Base-by-base conservation (phyloP, 2,329 filamentous ascomycete genomes). In the Claviceps pazoutovae region DNA sequence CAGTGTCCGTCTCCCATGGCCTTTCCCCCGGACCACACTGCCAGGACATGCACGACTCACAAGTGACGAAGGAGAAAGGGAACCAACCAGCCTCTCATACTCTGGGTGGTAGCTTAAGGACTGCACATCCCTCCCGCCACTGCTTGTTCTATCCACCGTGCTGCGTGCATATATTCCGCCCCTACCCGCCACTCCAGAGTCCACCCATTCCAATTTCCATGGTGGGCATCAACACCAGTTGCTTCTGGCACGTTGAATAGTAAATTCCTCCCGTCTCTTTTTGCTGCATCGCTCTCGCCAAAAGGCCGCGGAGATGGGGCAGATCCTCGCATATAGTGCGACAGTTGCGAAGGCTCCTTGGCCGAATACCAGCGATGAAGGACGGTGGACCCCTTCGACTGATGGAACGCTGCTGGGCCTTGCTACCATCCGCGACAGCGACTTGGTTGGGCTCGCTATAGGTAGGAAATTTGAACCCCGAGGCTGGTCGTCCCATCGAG, bases 181-280 rank as follows among this genome's bases (percentile, higher is more conserved):
- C 19, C 19, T 19, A 19, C 70, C 62, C 75, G 79, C 76, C 80
- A 84, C 59, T 84, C 81, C 6, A 19, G 19, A 19, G 19, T 19
- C 19, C 19, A 84, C 64, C 80, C 80, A 84, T 58, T 80, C 72
- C 0, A 74, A 19, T 19, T 19, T 19, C 19, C 19, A 19, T 68
- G 3, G 72, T 64, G 2, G 79, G 75, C 17, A 76, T 66, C 6
- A 79, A 65, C 4, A 76, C 71, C 8, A 61, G 59, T 30, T 9
- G 26, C 26, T 71, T 70, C 21, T 63, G 57, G 58, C 81, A 84
- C 0, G 71, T 65, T 1, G 75, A 74, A 58, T 81, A 84, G 2
- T 60, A 59, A 26, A 73, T 58, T 1, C 74, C 74, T 3, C 78
- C 79, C 0, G 63, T 64, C 37, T 75, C 68, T 39, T 71, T 71